Base-by-base conservation (phyloP, 805 yeast genomes). In the Starmerella apicola region DNA sequence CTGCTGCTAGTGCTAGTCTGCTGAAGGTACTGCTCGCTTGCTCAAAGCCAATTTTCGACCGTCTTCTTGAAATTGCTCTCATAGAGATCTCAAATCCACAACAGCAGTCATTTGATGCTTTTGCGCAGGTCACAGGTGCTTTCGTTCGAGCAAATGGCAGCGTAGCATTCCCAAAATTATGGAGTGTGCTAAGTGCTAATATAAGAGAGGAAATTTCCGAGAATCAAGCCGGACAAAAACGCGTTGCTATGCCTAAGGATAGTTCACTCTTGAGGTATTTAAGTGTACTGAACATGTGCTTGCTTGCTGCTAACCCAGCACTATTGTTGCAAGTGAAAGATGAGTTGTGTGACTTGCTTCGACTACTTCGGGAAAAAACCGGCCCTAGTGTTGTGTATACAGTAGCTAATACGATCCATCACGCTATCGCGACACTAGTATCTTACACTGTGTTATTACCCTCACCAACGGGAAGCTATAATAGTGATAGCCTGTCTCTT, bases 201-300 rank as follows among this genome's bases (percentile, higher is more conserved):
- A 75, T 86, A 20, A 63, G 66, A 27, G 73, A 68, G 25, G 94
- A 88, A 53, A 66, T 88, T 17, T 62, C 63, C 9, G 82, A 77
- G 48, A 81, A 86, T 47, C 80, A 75, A 3, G 96, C 96, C 0
- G 97, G 96, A 3, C 60, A 71, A 1, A 63, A 76, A 0, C 70
- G 95, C 55, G 69, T 58, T 31, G 66, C 80, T 20, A 66, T 76
- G 21, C 81, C 81, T n/a, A 68, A 85, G 31, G 97, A 91, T 58
- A 78, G 78, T 23, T 71, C 77, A 16, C 60, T 91, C 7, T 74
- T 74, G 23, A 74, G 94, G 74, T 72, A 78, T 52, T 56, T 82
- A 24, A 69, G 77, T 3, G 71, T 84, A 2, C 58, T 86, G 32
- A 75, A 78, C 53, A 86, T 83, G 54, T 65, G 77, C 20, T 57